Evolutionary conservation across 495 filamentous ascomycete species (phyloP).

Genomic region (Podospora pseudocomata): DNA sequence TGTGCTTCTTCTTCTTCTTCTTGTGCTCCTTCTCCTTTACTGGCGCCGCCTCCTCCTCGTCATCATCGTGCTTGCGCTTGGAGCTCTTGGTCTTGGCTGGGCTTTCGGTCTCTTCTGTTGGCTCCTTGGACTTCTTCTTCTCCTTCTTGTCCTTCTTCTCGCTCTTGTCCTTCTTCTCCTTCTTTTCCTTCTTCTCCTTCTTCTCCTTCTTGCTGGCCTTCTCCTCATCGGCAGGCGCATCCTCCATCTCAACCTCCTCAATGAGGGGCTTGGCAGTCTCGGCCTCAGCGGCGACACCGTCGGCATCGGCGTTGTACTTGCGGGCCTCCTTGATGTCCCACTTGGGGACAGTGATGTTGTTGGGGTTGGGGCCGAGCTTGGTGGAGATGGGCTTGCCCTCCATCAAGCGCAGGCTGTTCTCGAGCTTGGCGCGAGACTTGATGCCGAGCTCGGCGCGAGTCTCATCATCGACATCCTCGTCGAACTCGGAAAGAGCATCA

Average conservation of each 20-base stretch:
- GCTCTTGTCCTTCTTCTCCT: slow-evolving; percentile 27
- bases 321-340: slow-evolving; percentile 92
- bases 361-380: slow-evolving; percentile 71
- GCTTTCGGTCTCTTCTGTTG: slow-evolving; percentile 32
- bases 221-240: slow-evolving; percentile 38
- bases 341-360: slow-evolving; percentile 65
- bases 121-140: slow-evolving; percentile 30
- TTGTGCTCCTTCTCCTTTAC: slow-evolving; percentile 40
- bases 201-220: slow-evolving; percentile 26
- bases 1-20: slow-evolving; percentile 49
- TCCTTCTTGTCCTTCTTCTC: slow-evolving; percentile 25
- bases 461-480: slow-evolving; percentile 75
- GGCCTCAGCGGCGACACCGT: slow-evolving; percentile 73
- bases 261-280: slow-evolving; percentile 55
- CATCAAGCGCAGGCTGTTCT: slow-evolving; percentile 76
- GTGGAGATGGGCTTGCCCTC: slow-evolving; percentile 88
- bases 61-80: slow-evolving; percentile 42
- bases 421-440: slow-evolving; percentile 69
- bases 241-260: slow-evolving; percentile 54
- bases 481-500: slow-evolving; percentile 79
- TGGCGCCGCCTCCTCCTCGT: slow-evolving; percentile 28
- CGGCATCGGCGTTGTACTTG: slow-evolving; percentile 93
- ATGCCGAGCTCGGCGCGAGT: slow-evolving; percentile 76
- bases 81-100: slow-evolving; percentile 37
- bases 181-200: slow-evolving; percentile 19